phyloP scores from a whole-genome alignment of 75 land plant species.

The Cupressus sempervirens region DNA sequence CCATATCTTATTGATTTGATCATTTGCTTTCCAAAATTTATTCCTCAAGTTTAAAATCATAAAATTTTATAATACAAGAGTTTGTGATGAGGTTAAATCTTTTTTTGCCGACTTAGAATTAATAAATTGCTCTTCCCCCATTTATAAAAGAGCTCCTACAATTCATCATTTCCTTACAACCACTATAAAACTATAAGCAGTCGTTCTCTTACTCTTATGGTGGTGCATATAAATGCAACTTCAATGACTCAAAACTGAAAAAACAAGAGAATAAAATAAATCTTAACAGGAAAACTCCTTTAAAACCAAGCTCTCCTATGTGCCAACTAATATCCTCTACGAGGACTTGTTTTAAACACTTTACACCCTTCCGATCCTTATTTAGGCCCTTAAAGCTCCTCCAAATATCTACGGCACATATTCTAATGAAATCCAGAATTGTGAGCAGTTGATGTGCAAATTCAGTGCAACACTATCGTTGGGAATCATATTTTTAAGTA shows the following conservation, averaged over 20 bases:
- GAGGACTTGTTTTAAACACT: not conserved
- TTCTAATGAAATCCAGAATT: not conserved
- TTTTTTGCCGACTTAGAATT: not conserved
- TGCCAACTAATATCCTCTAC: not conserved
- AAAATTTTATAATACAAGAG: not conserved
- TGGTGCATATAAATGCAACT: not conserved
- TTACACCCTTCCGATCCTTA: no score
- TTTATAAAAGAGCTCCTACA: not conserved
- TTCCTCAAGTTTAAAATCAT: not conserved
- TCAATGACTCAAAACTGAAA: not conserved
- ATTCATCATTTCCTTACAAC: not conserved
- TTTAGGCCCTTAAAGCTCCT: not conserved
- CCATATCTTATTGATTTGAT: not conserved
- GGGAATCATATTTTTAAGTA: not conserved
- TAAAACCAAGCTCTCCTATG: not conserved
- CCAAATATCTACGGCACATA: not conserved
- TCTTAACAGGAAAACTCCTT: not conserved
- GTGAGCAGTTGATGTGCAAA: not conserved
- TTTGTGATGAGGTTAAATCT: not conserved
- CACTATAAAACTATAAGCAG: not conserved
- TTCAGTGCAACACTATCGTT: not conserved
- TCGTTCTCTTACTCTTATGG: not conserved
- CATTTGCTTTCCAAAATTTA: not conserved
- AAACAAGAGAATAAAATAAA: not conserved
- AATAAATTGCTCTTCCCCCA: not conserved